Conservation (phyloP, 495 filamentous ascomycete genomes). For the Staphylotrichum tortipilum region DNA sequence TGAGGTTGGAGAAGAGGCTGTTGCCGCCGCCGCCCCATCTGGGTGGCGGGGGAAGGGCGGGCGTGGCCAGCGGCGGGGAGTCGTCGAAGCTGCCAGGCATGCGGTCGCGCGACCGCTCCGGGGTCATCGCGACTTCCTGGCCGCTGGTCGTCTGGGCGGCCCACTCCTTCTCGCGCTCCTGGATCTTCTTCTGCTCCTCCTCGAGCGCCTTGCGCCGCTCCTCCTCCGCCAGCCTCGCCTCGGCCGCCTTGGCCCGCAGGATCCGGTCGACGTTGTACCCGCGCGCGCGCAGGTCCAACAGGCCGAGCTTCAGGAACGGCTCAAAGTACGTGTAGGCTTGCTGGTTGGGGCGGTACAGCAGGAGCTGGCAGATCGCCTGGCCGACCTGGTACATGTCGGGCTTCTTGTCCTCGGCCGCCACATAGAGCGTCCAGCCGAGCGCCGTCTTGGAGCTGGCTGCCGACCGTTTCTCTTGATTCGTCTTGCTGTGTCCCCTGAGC, state of each 20-base stretch:
- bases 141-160: constrained; percentile 35
- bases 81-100: constrained; percentile 48
- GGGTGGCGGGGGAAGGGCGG: constrained; percentile 14
- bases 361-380: constrained; percentile 64
- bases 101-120: constrained; percentile 10
- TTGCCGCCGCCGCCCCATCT: constrained; percentile 20
- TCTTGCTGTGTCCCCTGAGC: constrained; percentile 55
- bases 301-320: constrained; percentile 67
- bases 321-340: constrained; percentile 81
- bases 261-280: constrained; percentile 96
- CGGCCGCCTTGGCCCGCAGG: constrained; percentile 70
- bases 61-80: constrained; percentile 41
- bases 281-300: constrained; percentile 66
- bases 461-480: constrained; percentile 59
- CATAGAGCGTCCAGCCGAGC: constrained; percentile 34
- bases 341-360: constrained; percentile 75
- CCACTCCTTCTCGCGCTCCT: constrained; percentile 50
- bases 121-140: constrained; percentile 23
- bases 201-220: constrained; percentile 68
- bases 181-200: constrained; percentile 58
- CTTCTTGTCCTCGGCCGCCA: constrained; percentile 47
- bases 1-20: constrained; percentile 54
- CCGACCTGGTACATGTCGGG: constrained; percentile 85
- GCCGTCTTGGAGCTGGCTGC: constrained; percentile 42
- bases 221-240: constrained; percentile 77